phyloP scores from a whole-genome alignment of 2,329 filamentous ascomycete genomes.

The Calonectria pseudoreteaudii region DNA sequence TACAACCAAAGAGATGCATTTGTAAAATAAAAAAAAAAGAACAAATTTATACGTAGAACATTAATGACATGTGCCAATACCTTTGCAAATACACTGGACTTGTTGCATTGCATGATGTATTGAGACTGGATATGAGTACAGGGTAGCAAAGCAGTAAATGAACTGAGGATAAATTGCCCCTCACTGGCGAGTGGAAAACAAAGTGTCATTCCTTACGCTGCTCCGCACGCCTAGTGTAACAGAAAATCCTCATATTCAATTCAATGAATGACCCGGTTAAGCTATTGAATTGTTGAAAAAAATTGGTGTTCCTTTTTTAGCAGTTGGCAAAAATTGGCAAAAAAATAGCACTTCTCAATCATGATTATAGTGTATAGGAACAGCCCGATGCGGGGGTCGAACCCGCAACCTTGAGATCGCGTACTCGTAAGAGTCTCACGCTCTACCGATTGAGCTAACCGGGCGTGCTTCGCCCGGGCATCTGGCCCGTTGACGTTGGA shows the following conservation, averaged over 20 bases:
- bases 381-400: constrained; percentile 59
- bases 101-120: neutral
- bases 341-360: constrained; percentile 44
- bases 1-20: no score
- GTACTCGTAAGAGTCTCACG: constrained; percentile 71
- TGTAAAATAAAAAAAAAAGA: no score
- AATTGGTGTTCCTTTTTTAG: neutral
- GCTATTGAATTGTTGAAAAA: neutral
- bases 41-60: neutral
- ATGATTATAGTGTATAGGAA: constrained; percentile 45
- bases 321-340: neutral
- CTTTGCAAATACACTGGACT: neutral
- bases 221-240: neutral
- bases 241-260: neutral
- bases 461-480: constrained; percentile 59
- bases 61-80: neutral
- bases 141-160: neutral
- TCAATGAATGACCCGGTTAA: neutral
- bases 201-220: neutral
- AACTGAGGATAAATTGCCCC: neutral
- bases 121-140: neutral
- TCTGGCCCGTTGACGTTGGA: constrained; percentile 2
- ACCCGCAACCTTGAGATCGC: constrained; percentile 67
- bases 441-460: constrained; percentile 62
- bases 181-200: neutral